Evolutionary conservation across 306 rosid species (phyloP).

Genomic region (Acacia melanoxylon): DNA sequence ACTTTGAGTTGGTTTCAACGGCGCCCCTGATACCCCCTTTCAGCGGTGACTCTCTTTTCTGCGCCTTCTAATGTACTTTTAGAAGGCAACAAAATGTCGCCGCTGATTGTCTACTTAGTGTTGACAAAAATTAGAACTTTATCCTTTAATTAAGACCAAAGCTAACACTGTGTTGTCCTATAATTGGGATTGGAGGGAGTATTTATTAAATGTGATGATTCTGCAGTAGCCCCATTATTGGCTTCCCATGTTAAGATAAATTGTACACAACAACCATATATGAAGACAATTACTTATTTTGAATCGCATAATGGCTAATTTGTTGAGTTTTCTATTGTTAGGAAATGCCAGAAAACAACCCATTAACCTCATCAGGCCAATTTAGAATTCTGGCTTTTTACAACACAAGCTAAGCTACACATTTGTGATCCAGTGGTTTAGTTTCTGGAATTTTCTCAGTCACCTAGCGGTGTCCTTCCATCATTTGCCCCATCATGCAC

Average conservation of each 20-base stretch:
- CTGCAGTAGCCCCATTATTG: neutral
- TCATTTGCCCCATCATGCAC: too few species aligned
- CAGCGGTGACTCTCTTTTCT: too few species aligned
- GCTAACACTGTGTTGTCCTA: too few species aligned
- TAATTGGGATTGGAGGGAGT: too few species aligned
- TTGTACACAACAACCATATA: constrained; percentile 9
- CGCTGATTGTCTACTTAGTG: too few species aligned
- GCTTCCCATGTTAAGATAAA: neutral
- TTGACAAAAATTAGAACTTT: too few species aligned
- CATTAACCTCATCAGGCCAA: constrained; percentile 7
- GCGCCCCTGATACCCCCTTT: too few species aligned
- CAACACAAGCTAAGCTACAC: constrained; percentile 23
- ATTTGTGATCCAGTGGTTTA: constrained; percentile 46
- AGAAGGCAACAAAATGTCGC: too few species aligned
- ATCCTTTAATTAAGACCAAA: too few species aligned
- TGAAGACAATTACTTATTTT: constrained; percentile 23
- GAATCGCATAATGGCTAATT: constrained; percentile 25
- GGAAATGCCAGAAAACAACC: neutral
- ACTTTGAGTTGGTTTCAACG: too few species aligned
- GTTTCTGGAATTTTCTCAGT: constrained; percentile 39
- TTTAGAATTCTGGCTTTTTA: constrained; percentile 31
- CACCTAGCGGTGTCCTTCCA: neutral
- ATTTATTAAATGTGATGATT: too few species aligned
- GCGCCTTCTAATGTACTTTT: too few species aligned
- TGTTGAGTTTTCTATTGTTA: constrained; percentile 10